Conservation (phyloP, 1,284 basidiomycete genomes). For the Cryptococcus jaspeensis region DNA sequence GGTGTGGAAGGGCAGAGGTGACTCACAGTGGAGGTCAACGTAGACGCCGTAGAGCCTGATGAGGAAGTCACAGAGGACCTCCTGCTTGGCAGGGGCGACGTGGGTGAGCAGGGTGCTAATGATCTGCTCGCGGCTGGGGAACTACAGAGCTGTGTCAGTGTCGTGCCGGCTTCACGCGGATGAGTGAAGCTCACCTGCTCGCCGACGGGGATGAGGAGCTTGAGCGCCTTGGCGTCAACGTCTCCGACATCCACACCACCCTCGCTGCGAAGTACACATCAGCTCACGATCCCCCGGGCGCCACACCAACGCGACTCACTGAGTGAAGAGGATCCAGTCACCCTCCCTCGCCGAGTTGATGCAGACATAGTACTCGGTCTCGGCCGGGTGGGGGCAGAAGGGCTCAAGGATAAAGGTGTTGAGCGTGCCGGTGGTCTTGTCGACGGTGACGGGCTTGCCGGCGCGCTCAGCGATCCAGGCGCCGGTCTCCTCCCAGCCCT, state of each 20-base stretch:
- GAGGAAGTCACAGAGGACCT: slow-evolving; percentile 88
- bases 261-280: slow-evolving; percentile 55
- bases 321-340: slow-evolving; percentile 96
- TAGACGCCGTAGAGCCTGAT: slow-evolving; percentile 95
- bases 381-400: slow-evolving; percentile 89
- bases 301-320: slow-evolving; percentile 47
- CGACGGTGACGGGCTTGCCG: slow-evolving; percentile 93
- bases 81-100: slow-evolving; percentile 76
- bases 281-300: background rate
- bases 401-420: slow-evolving; percentile 99
- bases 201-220: slow-evolving; percentile 78
- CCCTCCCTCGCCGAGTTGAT: slow-evolving; percentile 94
- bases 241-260: slow-evolving; percentile 99
- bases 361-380: slow-evolving; percentile 98
- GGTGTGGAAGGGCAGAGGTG: background rate
- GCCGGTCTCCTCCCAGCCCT: slow-evolving; percentile 80
- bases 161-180: background rate
- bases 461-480: slow-evolving; percentile 87
- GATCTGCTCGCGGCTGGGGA: slow-evolving; percentile 78
- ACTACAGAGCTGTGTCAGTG: slow-evolving; percentile 45
- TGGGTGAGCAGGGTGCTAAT: slow-evolving; percentile 71
- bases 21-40: slow-evolving; percentile 81
- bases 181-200: slow-evolving; percentile 45
- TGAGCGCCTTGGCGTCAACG: slow-evolving; percentile 95
- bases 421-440: slow-evolving; percentile 87